These are phyloP conservation scores for Harrya chromipes DNA, from an alignment of 768 basidiomycete species.

Conservation along the genomic window DNA sequence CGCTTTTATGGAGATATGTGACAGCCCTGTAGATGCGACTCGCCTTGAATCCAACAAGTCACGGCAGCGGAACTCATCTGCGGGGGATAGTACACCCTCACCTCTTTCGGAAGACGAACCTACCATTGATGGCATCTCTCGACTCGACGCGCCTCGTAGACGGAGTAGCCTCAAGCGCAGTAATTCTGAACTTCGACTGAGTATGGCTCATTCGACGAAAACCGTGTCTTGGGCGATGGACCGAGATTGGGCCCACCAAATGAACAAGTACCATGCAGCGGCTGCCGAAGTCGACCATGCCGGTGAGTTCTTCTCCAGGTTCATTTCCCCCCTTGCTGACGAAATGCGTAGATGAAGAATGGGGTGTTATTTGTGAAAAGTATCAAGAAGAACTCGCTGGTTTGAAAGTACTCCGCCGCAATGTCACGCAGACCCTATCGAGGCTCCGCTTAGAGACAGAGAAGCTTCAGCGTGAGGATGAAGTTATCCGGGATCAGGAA, in stretches of 20 bases:
- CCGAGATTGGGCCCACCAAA: conserved; percentile 54
- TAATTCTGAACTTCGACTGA: conserved; percentile 44
- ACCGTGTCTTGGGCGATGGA: conserved; percentile 77
- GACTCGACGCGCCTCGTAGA: conserved; percentile 40
- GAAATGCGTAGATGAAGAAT: conserved; percentile 47
- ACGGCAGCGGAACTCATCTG: conserved; percentile 12
- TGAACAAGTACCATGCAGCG: conserved; percentile 45
- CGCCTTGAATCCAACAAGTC: conserved; percentile 12
- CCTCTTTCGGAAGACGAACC: conserved; percentile 35
- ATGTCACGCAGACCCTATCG: conserved; percentile 43
- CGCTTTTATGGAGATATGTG: conserved; percentile 32
- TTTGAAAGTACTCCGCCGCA: conserved; percentile 53
- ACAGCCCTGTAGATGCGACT: conserved; percentile 29
- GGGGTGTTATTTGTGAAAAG: conserved; percentile 52
- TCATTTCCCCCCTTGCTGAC: neutral
- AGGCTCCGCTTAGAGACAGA: conserved; percentile 39
- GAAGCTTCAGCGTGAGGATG: conserved; percentile 39
- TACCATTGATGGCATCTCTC: conserved; percentile 27
- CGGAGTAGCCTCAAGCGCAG: conserved; percentile 65
- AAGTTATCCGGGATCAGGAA: conserved; percentile 41
- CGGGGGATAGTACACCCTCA: conserved; percentile 24
- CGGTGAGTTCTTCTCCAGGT: conserved; percentile 25
- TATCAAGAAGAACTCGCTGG: conserved; percentile 64
- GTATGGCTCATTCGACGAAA: conserved; percentile 52
- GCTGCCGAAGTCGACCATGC: conserved; percentile 40